These are phyloP conservation scores for Bonia amplexicaulis DNA, from an alignment of 176 grass and related monocot genomes.

Conservation along the genomic window DNA sequence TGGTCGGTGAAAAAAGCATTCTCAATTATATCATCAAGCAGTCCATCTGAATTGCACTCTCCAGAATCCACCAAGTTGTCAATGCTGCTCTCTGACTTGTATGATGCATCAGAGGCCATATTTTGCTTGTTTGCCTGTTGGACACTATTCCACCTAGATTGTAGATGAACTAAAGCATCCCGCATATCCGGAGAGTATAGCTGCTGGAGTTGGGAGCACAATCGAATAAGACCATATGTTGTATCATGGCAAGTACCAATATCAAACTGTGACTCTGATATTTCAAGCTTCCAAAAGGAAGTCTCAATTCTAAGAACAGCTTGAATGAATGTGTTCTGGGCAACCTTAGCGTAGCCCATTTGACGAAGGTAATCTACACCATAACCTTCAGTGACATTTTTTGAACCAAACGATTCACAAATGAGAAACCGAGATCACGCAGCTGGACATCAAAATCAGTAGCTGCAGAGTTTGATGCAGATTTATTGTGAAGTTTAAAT, in stretches of 20 bases:
- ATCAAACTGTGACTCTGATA: constrained; percentile 76
- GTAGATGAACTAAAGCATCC: constrained; percentile 83
- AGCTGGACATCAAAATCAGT: constrained; percentile 69
- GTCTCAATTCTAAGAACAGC: constrained; percentile 52
- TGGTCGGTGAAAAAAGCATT: constrained; percentile 62
- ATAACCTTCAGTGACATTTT: constrained; percentile 47
- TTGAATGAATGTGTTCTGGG: constrained; percentile 59
- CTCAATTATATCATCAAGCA: constrained; percentile 93
- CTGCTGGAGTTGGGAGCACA: constrained; percentile 77
- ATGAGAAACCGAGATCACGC: constrained; percentile 88
- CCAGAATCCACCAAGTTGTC: constrained; percentile 39
- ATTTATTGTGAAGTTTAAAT: constrained; percentile 73
- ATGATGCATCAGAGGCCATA: constrained; percentile 30
- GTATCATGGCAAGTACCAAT: constrained; percentile 74
- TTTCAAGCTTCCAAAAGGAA: constrained; percentile 78
- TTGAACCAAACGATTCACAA: constrained; percentile 47
- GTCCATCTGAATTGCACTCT: constrained; percentile 47
- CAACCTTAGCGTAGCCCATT: constrained; percentile 67
- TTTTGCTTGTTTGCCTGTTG: constrained; percentile 51
- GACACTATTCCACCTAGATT: constrained; percentile 96
- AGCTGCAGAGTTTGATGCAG: constrained; percentile 36
- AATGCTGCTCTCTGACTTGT: constrained; percentile 39
- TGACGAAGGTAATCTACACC: constrained; percentile 57
- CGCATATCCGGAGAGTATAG: constrained; percentile 86
- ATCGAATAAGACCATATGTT: constrained; percentile 59